Base-by-base conservation (phyloP, 2,329 filamentous ascomycete species). In the Incumbomyces lentus region DNA sequence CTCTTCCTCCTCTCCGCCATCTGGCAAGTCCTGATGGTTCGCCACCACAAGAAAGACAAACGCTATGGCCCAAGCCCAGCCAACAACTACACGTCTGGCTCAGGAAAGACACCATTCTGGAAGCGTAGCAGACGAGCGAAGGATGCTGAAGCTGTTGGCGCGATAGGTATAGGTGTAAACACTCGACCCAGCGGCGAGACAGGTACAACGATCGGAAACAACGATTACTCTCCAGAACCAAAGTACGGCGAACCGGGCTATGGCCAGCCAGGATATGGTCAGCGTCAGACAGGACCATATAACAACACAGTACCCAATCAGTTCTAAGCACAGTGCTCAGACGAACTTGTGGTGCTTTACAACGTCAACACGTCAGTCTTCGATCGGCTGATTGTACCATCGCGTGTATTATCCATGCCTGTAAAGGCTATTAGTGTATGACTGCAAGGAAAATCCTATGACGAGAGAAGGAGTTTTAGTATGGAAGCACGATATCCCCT, bases 1-100 rank as follows among this genome's bases (percentile, higher is more conserved):
- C 80, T 90, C 65, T 92, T 90, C 73, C 60, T 86, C 57, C 60
- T 86, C 59, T 86, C 84, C 41, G 78, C 84, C 44, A 61, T 81
- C 48, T 71, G 84, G 52, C 84, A 90, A 59, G 53, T 86, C 42
- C 70, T 74, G 41, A 75, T 90, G 38, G 76, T 76, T 56, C 79
- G 81, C 50, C 73, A 85, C 64, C 82, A 84, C 70, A 79, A 80
- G 67, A 81, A 80, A 58, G 81, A 86, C 67, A 85, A 84, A 70
- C 77, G 78, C 44, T 84, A 76, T 61, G 82, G 82, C 12, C 82
- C 80, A 31, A 70, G 72, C 40, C 80, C 81, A 17, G 63, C 68
- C 52, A 84, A 83, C 68, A 71, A 78, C 64, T 87, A 87, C 68
- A 85, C 82, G 26, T 70, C 69, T 34, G 79, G 79, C 44, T 72